Conservation (phyloP, 371 early-diverging fungal genomes). For the Cokeromyces recurvatus region DNA sequence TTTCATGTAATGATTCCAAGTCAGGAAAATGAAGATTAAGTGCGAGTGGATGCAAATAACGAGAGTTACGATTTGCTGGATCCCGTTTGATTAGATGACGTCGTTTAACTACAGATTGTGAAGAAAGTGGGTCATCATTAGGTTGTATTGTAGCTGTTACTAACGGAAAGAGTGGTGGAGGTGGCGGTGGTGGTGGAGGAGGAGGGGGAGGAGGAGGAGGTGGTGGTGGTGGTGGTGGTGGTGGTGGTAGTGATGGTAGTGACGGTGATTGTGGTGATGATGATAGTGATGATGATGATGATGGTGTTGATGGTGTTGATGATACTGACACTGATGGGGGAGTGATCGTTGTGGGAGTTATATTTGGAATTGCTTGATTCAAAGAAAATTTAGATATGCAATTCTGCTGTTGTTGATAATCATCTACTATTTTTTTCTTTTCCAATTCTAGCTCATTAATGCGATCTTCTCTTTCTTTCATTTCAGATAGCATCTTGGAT, state of each 20-base stretch:
- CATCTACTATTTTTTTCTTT: background rate
- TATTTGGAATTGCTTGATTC: no score
- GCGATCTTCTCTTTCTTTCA: conserved; percentile 30
- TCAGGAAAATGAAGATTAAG: conserved; percentile 37
- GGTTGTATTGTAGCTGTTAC: background rate
- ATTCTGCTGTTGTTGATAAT: no score
- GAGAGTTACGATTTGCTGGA: conserved; percentile 21
- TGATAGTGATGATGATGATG: no score
- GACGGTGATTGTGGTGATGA: no score
- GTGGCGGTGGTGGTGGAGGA: conserved; percentile 23
- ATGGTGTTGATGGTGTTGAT: background rate
- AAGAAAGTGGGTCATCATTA: background rate
- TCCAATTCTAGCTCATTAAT: conserved; percentile 16
- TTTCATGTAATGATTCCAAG: conserved; percentile 39
- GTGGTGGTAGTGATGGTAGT: conserved; percentile 26
- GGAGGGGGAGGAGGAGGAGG: conserved; percentile 32
- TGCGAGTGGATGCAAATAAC: conserved; percentile 42
- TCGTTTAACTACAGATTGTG: conserved; percentile 6
- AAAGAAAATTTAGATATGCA: no score
- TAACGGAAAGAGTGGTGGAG: conserved; percentile 2
- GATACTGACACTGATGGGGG: background rate
- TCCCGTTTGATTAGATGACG: conserved; percentile 2
- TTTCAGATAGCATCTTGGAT: conserved; percentile 33
- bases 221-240: conserved; percentile 15
- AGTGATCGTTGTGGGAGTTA: no score